A percentile compares a stretch with the other conserved stretches of the same genome.
Evolutionary conservation across 192 early-diverging fungal genomes (phyloP).

Genomic region (Chytriomyces hyalinus): DNA sequence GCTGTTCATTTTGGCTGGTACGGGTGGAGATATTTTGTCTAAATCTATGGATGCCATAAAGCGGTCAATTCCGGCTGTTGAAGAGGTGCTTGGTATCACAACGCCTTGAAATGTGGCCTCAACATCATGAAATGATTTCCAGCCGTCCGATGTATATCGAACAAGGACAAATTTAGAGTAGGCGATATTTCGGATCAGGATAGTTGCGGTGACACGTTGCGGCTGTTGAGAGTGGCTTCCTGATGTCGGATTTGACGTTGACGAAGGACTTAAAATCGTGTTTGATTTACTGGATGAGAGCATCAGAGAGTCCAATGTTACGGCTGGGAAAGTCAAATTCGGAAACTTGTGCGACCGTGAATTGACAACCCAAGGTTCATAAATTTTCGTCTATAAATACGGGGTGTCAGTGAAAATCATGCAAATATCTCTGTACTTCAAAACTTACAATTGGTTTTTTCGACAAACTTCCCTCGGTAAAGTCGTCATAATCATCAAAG

Average conservation of each 20-base stretch:
- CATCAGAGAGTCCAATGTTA: constrained; percentile 23
- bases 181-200: constrained; percentile 84
- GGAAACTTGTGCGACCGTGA: constrained; percentile 12
- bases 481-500: not conserved
- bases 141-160: constrained; percentile 81
- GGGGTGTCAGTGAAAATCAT: not conserved
- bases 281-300: constrained; percentile 19
- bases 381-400: constrained; percentile 20
- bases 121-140: constrained; percentile 75
- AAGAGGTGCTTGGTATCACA: constrained; percentile 41
- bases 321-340: not conserved
- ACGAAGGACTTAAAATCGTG: not conserved
- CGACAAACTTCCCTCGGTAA: not conserved
- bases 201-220: constrained; percentile 66
- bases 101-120: constrained; percentile 67
- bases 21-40: constrained; percentile 20
- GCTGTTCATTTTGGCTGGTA: constrained; percentile 12
- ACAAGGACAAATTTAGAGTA: constrained; percentile 83
- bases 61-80: constrained; percentile 66
- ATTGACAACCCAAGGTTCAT: constrained; percentile 22
- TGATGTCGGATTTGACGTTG: not conserved
- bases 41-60: constrained; percentile 75
- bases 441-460: constrained; percentile 4
- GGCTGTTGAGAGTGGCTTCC: constrained; percentile 53
- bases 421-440: not conserved